Evolutionary conservation across 2,329 filamentous ascomycete species (phyloP).

Genomic region (Daldinia sp.): DNA sequence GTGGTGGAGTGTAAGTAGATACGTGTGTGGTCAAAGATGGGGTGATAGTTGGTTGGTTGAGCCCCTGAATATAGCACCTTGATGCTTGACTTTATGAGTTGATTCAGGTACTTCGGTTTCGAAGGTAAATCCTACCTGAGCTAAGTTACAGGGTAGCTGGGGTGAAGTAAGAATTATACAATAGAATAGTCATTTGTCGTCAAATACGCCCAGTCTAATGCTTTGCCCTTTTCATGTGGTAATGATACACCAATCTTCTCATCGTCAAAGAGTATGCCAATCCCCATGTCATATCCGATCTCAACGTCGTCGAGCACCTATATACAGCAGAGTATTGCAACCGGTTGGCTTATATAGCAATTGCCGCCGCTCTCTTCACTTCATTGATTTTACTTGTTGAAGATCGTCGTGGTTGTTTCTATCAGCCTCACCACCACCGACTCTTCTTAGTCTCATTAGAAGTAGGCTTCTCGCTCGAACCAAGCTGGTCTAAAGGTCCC

Average conservation of each 20-base stretch:
- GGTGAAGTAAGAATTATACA: conserved; percentile 6
- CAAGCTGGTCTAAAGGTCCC: conserved; percentile 64
- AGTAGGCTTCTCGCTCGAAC: conserved; percentile 52
- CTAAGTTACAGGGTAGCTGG: conserved; percentile 2
- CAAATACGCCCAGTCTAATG: conserved; percentile 59
- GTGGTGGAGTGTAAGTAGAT: neutral
- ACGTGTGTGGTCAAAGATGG: neutral
- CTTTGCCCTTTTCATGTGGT: conserved; percentile 57
- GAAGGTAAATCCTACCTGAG: neutral
- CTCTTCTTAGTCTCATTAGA: conserved; percentile 58
- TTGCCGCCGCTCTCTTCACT: conserved; percentile 3
- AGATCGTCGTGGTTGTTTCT: conserved; percentile 1
- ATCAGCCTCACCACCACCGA: conserved; percentile 54
- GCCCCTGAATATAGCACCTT: neutral
- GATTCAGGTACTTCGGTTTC: neutral
- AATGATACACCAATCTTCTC: conserved; percentile 56
- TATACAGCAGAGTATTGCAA: conserved; percentile 1
- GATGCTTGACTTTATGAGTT: neutral
- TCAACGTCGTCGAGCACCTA: conserved; percentile 11
- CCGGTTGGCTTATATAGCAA: conserved; percentile 3
- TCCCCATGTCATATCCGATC: conserved; percentile 8
- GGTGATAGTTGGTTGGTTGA: neutral
- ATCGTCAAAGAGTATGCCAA: conserved; percentile 17
- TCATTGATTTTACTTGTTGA: neutral
- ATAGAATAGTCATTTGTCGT: conserved; percentile 44